Evolutionary conservation across 108 stramenopile species (phyloP), one percentile per base, ranked within the genome.

Genomic region (Cyclostephanos invisitatus): DNA sequence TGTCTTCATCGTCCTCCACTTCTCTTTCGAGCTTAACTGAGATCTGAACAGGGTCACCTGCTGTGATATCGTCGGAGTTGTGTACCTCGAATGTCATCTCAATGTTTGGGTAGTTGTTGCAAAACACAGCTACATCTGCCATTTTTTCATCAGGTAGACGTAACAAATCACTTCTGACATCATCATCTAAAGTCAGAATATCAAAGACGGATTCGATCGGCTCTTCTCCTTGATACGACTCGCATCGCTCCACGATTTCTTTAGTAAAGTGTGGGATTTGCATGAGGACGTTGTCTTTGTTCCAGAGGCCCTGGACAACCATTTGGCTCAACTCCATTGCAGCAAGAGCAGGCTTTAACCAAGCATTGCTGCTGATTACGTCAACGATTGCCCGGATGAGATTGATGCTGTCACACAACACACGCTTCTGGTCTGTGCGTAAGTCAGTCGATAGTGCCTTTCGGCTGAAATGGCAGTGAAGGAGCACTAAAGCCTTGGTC

Each of bases 291-390:
- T 95, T 77, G 70, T 98, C 99, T 64, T 88, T 92, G 68, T 90
- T 96, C 98, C 97, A 98, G 15, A 96, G 80, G 28, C 96, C 98
- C 74, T 99, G 98, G 20, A 98, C 96, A 62, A 99, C 86, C 97
- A 97, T 97, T 72, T 99, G 98, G 54, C 94, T 94, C 11, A 99
- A 78, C 78, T 99, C 98, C 99, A 99, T 99, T 14, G 97, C 97
- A 53, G 93, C 97, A 27, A 99, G 82, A 14, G 98, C 97, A 24
- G 98, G 97, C 75, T 95, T 96, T 48, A 98, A 85, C 97, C 97
- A 98, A 6, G 98, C 94, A 70, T 96, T 95, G 73, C 96, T 96
- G 44, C 96, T 95, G 46, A 99, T 93, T 4, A 99, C 98, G 75
- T 99, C 99, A 60, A 99, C 99, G 51, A 97, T 87, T 17, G 98